Evolutionary conservation across 1,284 basidiomycete genomes (phyloP).

Genomic region (Cryptococcus sp.): DNA sequence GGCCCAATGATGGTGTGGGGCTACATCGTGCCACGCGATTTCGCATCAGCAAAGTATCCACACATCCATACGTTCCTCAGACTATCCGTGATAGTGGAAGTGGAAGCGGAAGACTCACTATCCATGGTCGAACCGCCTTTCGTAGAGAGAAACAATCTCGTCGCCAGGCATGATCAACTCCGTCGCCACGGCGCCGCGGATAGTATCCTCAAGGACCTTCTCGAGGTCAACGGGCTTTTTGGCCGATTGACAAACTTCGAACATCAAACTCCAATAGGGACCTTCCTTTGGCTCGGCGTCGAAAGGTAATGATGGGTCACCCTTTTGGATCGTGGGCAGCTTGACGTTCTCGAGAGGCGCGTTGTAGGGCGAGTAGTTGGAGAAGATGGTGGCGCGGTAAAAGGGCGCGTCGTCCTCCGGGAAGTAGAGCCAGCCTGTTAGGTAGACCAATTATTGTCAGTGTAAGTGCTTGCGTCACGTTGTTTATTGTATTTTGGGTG

Average conservation of each 20-base stretch:
- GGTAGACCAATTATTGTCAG: too few species aligned
- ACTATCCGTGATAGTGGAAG: not conserved
- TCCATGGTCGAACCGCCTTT: constrained; percentile 56
- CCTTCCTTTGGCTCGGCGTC: constrained; percentile 52
- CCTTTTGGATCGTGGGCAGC: constrained; percentile 56
- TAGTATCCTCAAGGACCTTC: constrained; percentile 56
- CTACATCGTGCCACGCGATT: constrained; percentile 25
- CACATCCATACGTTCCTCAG: not conserved
- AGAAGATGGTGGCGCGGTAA: constrained; percentile 61
- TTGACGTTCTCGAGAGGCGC: constrained; percentile 52
- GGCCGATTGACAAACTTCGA: constrained; percentile 59
- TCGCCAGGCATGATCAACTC: constrained; percentile 55
- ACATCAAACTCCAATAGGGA: constrained; percentile 58
- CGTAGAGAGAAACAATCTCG: constrained; percentile 59
- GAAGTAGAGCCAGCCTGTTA: constrained; percentile 50
- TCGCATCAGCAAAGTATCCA: not conserved
- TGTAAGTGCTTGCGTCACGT: too few species aligned
- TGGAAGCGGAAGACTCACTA: constrained; percentile 28
- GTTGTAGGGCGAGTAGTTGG: constrained; percentile 60
- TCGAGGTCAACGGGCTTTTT: constrained; percentile 57
- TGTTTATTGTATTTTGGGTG: too few species aligned
- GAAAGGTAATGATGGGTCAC: constrained; percentile 52
- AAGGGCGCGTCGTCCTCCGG: constrained; percentile 59
- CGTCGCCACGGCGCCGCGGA: constrained; percentile 58
- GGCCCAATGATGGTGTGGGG: constrained; percentile 57